Conservation (phyloP, 2,329 filamentous ascomycete genomes). For the Periconia sp. region DNA sequence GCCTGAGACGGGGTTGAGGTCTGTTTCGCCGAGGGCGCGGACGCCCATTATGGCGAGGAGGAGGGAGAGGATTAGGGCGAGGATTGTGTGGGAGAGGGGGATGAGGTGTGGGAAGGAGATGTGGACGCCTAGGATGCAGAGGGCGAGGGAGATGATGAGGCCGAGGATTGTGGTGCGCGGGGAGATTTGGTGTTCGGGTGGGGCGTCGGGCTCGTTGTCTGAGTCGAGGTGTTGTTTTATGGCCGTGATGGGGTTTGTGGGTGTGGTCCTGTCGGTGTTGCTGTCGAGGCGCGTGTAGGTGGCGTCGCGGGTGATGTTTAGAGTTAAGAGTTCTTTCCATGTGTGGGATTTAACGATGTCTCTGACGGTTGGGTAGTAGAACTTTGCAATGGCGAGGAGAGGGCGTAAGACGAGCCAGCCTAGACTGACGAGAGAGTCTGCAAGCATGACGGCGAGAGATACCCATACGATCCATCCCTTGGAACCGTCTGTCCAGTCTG, state of each 20-base stretch:
- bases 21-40: conserved; percentile 73
- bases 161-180: conserved; percentile 71
- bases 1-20: conserved; percentile 92
- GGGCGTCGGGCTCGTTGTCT: conserved; percentile 70
- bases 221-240: conserved; percentile 34
- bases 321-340: conserved; percentile 38
- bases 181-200: conserved; percentile 78
- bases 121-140: conserved; percentile 82
- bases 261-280: conserved; percentile 11
- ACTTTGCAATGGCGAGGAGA: conserved; percentile 51
- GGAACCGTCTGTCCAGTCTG: conserved; percentile 87
- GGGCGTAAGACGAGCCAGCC: conserved; percentile 74
- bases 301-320: conserved; percentile 36
- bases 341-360: conserved; percentile 33
- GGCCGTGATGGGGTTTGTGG: conserved; percentile 24
- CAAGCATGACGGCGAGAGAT: conserved; percentile 93
- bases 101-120: conserved; percentile 82
- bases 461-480: conserved; percentile 99
- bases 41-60: conserved; percentile 66
- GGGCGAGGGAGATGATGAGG: conserved; percentile 71
- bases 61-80: conserved; percentile 79
- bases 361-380: conserved; percentile 39
- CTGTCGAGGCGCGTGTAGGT: conserved; percentile 43
- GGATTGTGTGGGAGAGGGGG: conserved; percentile 76
- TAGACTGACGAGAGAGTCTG: conserved; percentile 86